Conservation (phyloP, 2,329 filamentous ascomycete species). For the Exophiala sideris region DNA sequence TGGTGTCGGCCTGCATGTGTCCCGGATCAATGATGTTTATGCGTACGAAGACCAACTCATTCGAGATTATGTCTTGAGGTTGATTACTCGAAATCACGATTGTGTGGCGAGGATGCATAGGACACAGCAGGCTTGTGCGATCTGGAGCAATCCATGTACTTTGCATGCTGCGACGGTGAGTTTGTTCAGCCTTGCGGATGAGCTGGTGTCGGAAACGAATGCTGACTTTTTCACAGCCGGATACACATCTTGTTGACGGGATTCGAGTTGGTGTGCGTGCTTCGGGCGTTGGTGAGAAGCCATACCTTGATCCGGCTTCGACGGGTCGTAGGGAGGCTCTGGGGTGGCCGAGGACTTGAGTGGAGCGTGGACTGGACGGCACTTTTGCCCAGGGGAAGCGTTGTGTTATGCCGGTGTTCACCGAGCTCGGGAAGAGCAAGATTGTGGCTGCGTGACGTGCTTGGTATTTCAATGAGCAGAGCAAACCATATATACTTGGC, state of each 20-base stretch:
- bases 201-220: not conserved
- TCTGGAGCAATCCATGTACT: conserved; percentile 26
- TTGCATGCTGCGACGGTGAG: conserved; percentile 22
- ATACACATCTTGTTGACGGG: conserved; percentile 19
- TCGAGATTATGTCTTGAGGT: conserved; percentile 32
- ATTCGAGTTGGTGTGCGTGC: conserved; percentile 19
- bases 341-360: conserved; percentile 9
- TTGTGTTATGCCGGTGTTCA: too few relatives aligned
- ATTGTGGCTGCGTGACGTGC: too few relatives aligned
- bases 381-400: too few relatives aligned
- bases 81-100: conserved; percentile 42
- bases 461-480: too few relatives aligned
- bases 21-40: conserved; percentile 45
- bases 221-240: conserved; percentile 9
- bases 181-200: not conserved
- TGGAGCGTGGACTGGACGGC: not conserved
- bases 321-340: conserved; percentile 31
- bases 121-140: conserved; percentile 24
- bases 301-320: conserved; percentile 21
- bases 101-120: conserved; percentile 23
- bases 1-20: conserved; percentile 40
- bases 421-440: too few relatives aligned
- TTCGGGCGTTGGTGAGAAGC: conserved; percentile 21
- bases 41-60: conserved; percentile 39
- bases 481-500: too few relatives aligned